Evolutionary conservation across 495 filamentous ascomycete genomes (phyloP), one percentile per base, ranked within the genome.

Genomic region (Bryoglossum gracile): DNA sequence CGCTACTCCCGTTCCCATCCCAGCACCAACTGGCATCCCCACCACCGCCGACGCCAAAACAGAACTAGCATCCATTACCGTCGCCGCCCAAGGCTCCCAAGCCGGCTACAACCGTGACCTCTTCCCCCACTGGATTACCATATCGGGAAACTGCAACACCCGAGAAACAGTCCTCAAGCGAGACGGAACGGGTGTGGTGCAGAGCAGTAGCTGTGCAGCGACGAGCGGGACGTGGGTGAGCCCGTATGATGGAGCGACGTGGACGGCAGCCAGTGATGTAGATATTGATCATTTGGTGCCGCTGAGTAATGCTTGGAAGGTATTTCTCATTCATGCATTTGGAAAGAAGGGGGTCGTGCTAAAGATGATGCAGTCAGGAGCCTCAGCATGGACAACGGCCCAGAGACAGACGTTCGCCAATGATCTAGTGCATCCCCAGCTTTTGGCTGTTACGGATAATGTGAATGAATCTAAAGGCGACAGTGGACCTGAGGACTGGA

Each of bases 221-320:
- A 78, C 69, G 3, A 73, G 68, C 22, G 84, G 84, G 3, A 65
- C 61, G 8, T 89, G 84, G 84, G 64, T 54, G 16, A 79, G 73
- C 17, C 79, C 80, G 1, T 89, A 81, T 58, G 84, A 89, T 53
- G 82, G 83, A 1, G 81, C 66, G 0, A 81, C 70, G 2, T 87
- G 83, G 83, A 82, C 80, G 0, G 63, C 64, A 4, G 69, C 81
- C 0, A 73, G 72, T 6, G 83, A 87, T 61, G 51, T 89, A 1
- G 81, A 87, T 54, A 86, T 89, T 47, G 84, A 89, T 57, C 84
- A 89, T 62, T 66, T 89, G 60, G 83, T 89, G 13, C 84, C 84
- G 0, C 57, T 89, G 35, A 78, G 77, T 55, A 82, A 86, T 59
- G 83, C 84, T 6, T 89, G 84, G 84, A 78, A 81, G 57, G 78